Percentiles rank a stretch among this genome's conserved stretches.
Evolutionary conservation across 306 rosid species (phyloP).

Genomic region (Cucumis sativus): Cucumber_9930_V3 NC_026661.2:317501-318000

Average conservation of each 20-base stretch:
- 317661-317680: not conserved
- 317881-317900: conserved; percentile 89
- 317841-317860: not conserved
- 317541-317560: not conserved
- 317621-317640: not conserved
- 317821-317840: not conserved
- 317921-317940: conserved; percentile 75
- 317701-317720: not conserved
- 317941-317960: conserved; percentile 78
- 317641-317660: not conserved
- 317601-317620: not conserved
- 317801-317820: not conserved
- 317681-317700: not conserved
- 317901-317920: conserved; percentile 75
- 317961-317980: conserved; percentile 55
- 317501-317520: not conserved
- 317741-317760: not conserved
- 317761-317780: not conserved
- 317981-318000: conserved; percentile 72
- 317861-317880: conserved; percentile 25
- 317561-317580: not conserved
- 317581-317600: not conserved
- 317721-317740: not conserved
- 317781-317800: not conserved
- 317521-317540: not conserved